These are phyloP conservation scores for Eimeria sp. DNA, from an alignment of 169 alveolate genomes.

Conservation along the genomic window DNA sequence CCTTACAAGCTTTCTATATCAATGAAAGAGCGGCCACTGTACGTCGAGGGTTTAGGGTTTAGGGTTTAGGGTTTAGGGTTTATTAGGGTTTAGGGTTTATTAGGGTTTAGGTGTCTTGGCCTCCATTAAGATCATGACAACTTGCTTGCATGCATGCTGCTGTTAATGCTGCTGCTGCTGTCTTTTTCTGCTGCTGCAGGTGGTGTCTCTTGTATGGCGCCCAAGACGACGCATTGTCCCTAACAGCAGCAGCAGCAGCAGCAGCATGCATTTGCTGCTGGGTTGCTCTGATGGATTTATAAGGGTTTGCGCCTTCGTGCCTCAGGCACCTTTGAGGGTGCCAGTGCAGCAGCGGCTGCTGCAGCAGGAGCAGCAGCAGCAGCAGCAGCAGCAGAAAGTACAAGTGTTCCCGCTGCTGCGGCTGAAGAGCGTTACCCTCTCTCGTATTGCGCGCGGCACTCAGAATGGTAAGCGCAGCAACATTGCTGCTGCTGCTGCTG, in stretches of 20 bases:
- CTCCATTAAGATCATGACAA: no score
- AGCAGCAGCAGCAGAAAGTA: background rate
- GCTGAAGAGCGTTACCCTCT: slow-evolving; percentile 41
- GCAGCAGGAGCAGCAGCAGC: slow-evolving; percentile 47
- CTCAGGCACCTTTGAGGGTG: slow-evolving; percentile 9
- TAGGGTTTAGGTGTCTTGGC: background rate
- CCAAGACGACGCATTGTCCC: background rate
- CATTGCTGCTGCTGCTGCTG: slow-evolving; percentile 15
- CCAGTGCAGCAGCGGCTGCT: background rate
- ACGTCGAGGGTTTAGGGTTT: slow-evolving; percentile 3
- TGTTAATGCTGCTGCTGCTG: background rate
- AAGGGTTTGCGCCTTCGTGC: slow-evolving; percentile 60
- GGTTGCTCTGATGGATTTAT: slow-evolving; percentile 56
- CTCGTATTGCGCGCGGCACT: slow-evolving; percentile 15
- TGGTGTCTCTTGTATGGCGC: slow-evolving; percentile 24
- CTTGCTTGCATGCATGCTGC: background rate
- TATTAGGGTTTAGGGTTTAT: no score
- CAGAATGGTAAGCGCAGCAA: slow-evolving; percentile 2
- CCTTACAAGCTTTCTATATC: slow-evolving; percentile 43
- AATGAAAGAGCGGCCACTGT: slow-evolving; percentile 23
- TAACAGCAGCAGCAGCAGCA: slow-evolving; percentile 50
- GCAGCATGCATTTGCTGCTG: slow-evolving; percentile 53
- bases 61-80: slow-evolving; percentile 58
- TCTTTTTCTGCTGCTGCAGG: background rate
- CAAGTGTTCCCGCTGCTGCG: slow-evolving; percentile 40